These are phyloP conservation scores for Rubus idaeus DNA, from an alignment of 306 rosid species.

Conservation along the genomic window DNA sequence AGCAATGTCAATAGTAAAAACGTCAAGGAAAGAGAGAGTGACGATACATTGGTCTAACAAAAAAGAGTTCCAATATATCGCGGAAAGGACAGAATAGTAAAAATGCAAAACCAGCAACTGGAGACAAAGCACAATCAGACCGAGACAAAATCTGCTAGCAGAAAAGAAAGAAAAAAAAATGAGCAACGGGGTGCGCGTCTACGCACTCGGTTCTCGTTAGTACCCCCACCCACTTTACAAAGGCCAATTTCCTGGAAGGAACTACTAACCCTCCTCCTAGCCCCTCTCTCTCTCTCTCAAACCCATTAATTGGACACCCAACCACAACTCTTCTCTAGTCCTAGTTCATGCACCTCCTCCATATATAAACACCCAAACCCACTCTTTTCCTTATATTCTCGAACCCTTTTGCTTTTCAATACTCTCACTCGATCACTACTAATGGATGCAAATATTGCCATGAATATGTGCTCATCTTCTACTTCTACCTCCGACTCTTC, in stretches of 20 bases:
- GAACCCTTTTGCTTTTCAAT: not conserved
- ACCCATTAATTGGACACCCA: not conserved
- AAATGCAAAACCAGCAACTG: not conserved
- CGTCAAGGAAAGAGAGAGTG: too few relatives aligned
- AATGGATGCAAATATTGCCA: constrained; percentile 36
- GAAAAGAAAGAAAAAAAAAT: not conserved
- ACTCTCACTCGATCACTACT: not conserved
- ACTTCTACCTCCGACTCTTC: constrained; percentile 66
- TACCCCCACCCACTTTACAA: constrained; percentile 38
- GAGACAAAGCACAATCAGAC: constrained; percentile 34
- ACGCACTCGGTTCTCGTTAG: constrained; percentile 18
- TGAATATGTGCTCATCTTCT: constrained; percentile 46
- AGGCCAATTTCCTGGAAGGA: constrained; percentile 62
- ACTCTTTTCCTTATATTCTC: not conserved
- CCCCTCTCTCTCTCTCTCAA: not conserved
- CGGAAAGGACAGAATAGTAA: constrained; percentile 37
- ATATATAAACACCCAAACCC: constrained; percentile 22
- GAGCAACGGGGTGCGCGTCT: constrained; percentile 16
- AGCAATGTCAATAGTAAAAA: too few relatives aligned
- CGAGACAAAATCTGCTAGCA: constrained; percentile 29
- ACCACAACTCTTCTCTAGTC: constrained; percentile 20
- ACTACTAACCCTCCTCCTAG: constrained; percentile 9
- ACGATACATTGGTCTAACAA: too few relatives aligned
- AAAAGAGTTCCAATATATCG: not conserved
- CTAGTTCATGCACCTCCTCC: not conserved